phyloP scores from a whole-genome alignment of 164 flowering plant genomes.

The Aristolochia contorta region DNA sequence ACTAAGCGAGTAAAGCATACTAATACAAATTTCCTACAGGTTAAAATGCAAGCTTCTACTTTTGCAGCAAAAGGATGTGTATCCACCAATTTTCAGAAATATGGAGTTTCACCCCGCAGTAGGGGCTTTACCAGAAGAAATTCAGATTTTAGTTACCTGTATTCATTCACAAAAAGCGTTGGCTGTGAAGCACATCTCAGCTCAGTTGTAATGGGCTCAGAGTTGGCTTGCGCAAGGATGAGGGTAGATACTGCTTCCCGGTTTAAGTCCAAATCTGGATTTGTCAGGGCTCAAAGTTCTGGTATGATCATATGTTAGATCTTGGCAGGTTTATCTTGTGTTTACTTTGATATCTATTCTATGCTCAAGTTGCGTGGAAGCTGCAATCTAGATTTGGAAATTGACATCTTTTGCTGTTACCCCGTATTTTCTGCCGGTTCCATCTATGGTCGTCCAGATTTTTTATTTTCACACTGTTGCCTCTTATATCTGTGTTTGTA shows the following conservation, averaged over 20 bases:
- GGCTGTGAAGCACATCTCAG: slow-evolving; percentile 17
- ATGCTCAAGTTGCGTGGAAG: too few species aligned
- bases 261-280: slow-evolving; percentile 46
- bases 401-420: too few species aligned
- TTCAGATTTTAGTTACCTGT: slow-evolving; percentile 12
- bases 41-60: slow-evolving; percentile 53
- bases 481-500: too few species aligned
- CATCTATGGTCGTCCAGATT: too few species aligned
- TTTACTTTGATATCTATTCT: too few species aligned
- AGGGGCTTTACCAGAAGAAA: slow-evolving; percentile 14
- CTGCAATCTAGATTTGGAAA: too few species aligned
- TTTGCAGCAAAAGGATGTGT: slow-evolving; percentile 24
- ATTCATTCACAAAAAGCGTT: slow-evolving; percentile 13
- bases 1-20: background rate
- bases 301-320: slow-evolving; percentile 25
- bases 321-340: background rate
- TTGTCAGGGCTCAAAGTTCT: slow-evolving; percentile 52
- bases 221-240: slow-evolving; percentile 22
- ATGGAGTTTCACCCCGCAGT: slow-evolving; percentile 14
- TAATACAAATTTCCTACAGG: slow-evolving; percentile 5
- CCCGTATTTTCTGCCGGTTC: too few species aligned
- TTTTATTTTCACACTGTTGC: too few species aligned
- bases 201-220: slow-evolving; percentile 36
- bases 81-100: slow-evolving; percentile 26
- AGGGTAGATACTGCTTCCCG: slow-evolving; percentile 21